These are phyloP conservation scores for Mitragyna speciosa DNA, from an alignment of 257 asterid genomes.

Conservation along the genomic window DNA sequence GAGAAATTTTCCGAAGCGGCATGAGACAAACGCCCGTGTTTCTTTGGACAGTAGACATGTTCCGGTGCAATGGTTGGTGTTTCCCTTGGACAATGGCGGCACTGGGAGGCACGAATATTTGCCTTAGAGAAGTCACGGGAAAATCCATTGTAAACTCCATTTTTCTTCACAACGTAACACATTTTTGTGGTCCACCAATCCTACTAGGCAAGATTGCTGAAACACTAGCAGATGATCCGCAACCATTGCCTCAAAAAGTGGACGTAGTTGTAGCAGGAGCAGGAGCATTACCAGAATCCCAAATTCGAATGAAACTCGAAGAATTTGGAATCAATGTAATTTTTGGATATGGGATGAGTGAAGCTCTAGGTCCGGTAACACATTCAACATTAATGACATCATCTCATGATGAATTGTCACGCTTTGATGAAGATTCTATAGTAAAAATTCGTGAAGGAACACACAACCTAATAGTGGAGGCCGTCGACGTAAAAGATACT, in stretches of 20 bases:
- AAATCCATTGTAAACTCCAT: constrained; percentile 39
- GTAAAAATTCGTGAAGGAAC: constrained; percentile 48
- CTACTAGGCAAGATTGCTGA: constrained; percentile 41
- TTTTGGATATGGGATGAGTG: constrained; percentile 62
- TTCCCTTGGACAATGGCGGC: constrained; percentile 79
- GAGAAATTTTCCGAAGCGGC: constrained; percentile 39
- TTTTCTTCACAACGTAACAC: constrained; percentile 49
- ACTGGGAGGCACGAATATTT: constrained; percentile 67
- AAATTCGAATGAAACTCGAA: constrained; percentile 39
- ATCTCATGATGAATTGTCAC: constrained; percentile 20
- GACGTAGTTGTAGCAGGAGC: constrained; percentile 50
- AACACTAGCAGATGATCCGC: constrained; percentile 1
- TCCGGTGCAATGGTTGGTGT: constrained; percentile 84
- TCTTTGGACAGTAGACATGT: constrained; percentile 74
- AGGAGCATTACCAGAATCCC: constrained; percentile 50
- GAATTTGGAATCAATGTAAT: constrained; percentile 44
- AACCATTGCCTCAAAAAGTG: constrained; percentile 38
- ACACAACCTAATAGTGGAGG: constrained; percentile 49
- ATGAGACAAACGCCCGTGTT: constrained; percentile 48
- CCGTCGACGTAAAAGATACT: constrained; percentile 55
- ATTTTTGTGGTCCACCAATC: constrained; percentile 60
- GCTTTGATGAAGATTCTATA: constrained; percentile 22
- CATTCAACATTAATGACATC: constrained; percentile 16
- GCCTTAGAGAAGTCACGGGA: constrained; percentile 42
- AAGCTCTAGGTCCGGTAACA: constrained; percentile 65